Base-by-base conservation (phyloP, 768 basidiomycete species). In the Crucibulum laeve region DNA sequence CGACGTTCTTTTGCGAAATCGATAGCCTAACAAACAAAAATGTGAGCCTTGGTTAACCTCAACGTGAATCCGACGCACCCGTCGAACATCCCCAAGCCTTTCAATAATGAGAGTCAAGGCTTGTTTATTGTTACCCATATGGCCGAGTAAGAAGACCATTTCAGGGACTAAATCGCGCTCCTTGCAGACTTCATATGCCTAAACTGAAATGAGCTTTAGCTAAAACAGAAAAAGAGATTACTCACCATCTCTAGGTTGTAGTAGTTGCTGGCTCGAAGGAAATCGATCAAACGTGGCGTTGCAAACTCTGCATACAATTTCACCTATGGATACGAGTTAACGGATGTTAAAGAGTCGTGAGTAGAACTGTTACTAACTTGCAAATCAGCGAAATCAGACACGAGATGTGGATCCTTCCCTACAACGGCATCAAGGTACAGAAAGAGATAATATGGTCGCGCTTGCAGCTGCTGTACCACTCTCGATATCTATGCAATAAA, bases 1-100 rank as follows among this genome's bases (percentile, higher is more conserved):
- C 84, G 86, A 61, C 97, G 95, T 60, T 97, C 93, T 56, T 94
- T 95, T 2, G 94, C 95, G 50, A 99, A 99, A 46, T 97, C 95
- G 55, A 99, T 98, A 3, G 95, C 92, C 91, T 92, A 34, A 0
- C 26, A 25, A 17, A 23, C 14, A 39, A 36, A 30, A 14, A 28
- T 22, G 23, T 40, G 17, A 43, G 32, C 10, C 24, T 25, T 3
- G 21, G 30, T 10, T 30, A 15, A 22, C n/a, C 25, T 25, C 5
- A 32, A 19, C 6, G 30, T 32, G 5, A 8, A 36, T 36, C 8
- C 7, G 18, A 63, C 79, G 40, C 57, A 87, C 94, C 45, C 91
- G 73, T 49, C 92, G 77, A 0, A 98, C 96, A 55, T 98, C 94
- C 0, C 87, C 92, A 4, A 98, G 70, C 13, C 92, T 77, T 59